Evolutionary conservation across 2,329 filamentous ascomycete genomes (phyloP), one percentile per base, ranked within the genome.

Genomic region (Neonectria punicea): DNA sequence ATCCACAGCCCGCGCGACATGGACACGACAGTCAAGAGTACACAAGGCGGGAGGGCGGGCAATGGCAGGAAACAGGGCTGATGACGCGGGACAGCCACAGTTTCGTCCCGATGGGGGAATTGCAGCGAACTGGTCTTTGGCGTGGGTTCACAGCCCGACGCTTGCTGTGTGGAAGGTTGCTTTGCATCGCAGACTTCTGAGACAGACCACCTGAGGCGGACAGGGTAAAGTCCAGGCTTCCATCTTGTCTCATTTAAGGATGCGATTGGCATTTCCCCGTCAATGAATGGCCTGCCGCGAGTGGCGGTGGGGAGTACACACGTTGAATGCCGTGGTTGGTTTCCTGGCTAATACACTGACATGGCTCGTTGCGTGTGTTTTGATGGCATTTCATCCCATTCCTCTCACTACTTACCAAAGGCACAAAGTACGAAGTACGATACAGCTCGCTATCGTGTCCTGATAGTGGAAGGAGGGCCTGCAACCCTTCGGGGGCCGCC

Each of bases 101-200:
- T 61, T 69, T 69, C 58, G 66, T 50, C 71, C 63, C 30, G 54
- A 70, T 70, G 44, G 51, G 72, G 71, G 65, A 73, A 73, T 71
- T 69, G 68, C 69, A 63, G 71, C 71, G 71, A 73, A 71, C 54
- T 49, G 62, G 61, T 58, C 69, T 56, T 63, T 65, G 46, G 50
- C 49, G 41, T 55, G 32, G 53, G 22, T 20, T 55, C 13, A 67
- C 70, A 60, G 58, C 43, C 43, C 22, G 63, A 63, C 49, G 22
- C 67, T 71, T 39, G 36, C 36, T 39, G 36, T 13, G 36, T 8
- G 67, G 32, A 53, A 68, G 59, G 67, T 61, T 69, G 44, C 58
- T 43, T 43, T 43, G 39, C 39, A 43, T 18, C 39, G 18, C 36
- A 20, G 39, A 69, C 46, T 1, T 58, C 22, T 53, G 32, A 43